These are phyloP conservation scores for Hypoxylon rickii DNA, from an alignment of 495 filamentous ascomycete species.

Conservation along the genomic window DNA sequence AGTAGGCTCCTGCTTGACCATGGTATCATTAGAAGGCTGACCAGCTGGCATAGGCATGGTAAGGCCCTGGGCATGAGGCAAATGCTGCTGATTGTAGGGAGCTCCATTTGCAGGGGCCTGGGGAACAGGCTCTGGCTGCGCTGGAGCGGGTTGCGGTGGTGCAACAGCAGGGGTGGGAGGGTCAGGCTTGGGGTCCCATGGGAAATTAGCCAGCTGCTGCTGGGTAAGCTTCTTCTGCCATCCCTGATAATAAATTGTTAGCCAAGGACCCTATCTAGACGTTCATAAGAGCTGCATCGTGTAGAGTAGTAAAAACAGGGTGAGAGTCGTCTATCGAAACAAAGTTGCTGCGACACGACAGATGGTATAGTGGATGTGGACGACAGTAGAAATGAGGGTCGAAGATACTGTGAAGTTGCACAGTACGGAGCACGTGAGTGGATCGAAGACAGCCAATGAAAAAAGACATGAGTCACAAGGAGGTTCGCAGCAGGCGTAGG, in stretches of 20 bases:
- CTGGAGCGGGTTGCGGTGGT: conserved; percentile 32
- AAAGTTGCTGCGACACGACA: conserved; percentile 1
- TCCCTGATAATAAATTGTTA: conserved; percentile 58
- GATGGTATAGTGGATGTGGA: background rate
- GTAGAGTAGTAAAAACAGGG: background rate
- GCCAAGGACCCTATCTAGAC: conserved; percentile 23
- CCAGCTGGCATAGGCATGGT: conserved; percentile 46
- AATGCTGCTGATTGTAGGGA: conserved; percentile 44
- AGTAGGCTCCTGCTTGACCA: conserved; percentile 72
- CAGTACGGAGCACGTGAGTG: conserved; percentile 43
- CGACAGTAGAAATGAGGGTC: background rate
- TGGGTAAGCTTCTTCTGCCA: conserved; percentile 91
- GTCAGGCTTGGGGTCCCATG: conserved; percentile 85
- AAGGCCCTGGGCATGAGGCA: conserved; percentile 39
- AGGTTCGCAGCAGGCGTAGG: conserved; percentile 27
- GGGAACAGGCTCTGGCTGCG: conserved; percentile 39
- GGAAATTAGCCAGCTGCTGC: conserved; percentile 82
- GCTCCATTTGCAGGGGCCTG: conserved; percentile 32
- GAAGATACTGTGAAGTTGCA: conserved; percentile 22
- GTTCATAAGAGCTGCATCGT: background rate
- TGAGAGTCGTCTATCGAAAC: background rate
- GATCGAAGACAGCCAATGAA: conserved; percentile 26
- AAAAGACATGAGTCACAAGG: conserved; percentile 38
- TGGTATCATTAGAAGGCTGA: conserved; percentile 48
- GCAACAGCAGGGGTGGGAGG: conserved; percentile 45